Base-by-base conservation (phyloP, 129 eudicot species). In the Flaveria robusta region DNA sequence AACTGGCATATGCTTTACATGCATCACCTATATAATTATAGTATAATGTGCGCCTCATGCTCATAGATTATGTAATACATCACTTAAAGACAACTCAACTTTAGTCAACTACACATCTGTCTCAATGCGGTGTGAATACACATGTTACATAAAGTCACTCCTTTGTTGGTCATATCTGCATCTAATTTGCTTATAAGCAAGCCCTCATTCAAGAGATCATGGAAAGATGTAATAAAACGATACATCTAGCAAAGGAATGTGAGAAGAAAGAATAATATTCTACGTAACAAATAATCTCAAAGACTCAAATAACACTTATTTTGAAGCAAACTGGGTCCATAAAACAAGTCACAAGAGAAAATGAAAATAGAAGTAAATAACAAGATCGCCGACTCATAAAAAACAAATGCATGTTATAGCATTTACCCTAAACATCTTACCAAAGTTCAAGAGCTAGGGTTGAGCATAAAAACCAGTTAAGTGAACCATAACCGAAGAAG, bases 161-260 rank as follows among this genome's bases (percentile, higher is more conserved):
- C 52, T 46, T 43, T 47, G 52, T 3, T 47, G 52, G 29, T 56
- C 31, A 18, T 54, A 54, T 10, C 6, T 11, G 1, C 59, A 19
- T 56, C 64, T 55, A 55, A 55, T 55, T 20, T 56, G 31, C 63
- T 56, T 56, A 56, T 20, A 56, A 27, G 23, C 64, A 56, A 56
- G 0, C 12, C 5, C 5, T 6, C 64, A 9, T 56, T 56, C 64
- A 56, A 2, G 29, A 56, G 22, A 56, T 20, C 31, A 54, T 14
- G 4, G n/a, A 47, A 0, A 1, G 3, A 47, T 14, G 16, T 47
- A 14, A 47, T 14, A 47, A 8, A 47, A 47, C 52, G 18, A 13
- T 47, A 47, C 7, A 18, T 47, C 52, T 47, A 47, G 18, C 52
- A 4, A 47, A 13, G 52, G 1, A 0, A 3, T 13, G 52, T 14